Percentiles rank a stretch among this genome's conserved stretches.
Conservation (phyloP, 2,329 filamentous ascomycete species). For the Chaetothyriales sp. region DNA sequence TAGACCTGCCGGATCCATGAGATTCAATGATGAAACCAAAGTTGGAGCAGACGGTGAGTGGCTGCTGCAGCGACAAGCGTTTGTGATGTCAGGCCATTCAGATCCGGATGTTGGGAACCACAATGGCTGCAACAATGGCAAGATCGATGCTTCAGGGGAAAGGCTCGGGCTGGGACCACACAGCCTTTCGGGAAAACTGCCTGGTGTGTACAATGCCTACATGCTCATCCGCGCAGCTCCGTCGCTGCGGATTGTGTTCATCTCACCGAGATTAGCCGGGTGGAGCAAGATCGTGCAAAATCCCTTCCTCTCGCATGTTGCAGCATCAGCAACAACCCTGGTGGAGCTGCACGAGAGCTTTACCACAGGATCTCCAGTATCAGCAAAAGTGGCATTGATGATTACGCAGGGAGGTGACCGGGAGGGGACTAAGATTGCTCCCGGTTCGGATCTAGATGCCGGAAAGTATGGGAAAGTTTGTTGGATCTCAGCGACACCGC, state of each 20-base stretch:
- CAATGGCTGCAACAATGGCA: constrained; percentile 4
- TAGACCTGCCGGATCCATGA: constrained; percentile 11
- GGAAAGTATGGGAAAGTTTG: constrained; percentile 16
- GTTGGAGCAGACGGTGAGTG: constrained; percentile 6
- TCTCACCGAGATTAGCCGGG: constrained; percentile 20
- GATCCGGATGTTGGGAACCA: neutral
- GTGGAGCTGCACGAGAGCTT: constrained; percentile 27
- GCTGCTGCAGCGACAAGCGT: constrained; percentile 5
- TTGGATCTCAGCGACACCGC: constrained; percentile 32
- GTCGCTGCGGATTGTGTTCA: constrained; percentile 21
- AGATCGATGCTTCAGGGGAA: neutral
- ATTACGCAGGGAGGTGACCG: constrained; percentile 6
- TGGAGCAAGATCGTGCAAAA: constrained; percentile 23
- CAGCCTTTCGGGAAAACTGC: constrained; percentile 18
- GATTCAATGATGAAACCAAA: constrained; percentile 14
- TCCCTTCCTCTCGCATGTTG: constrained; percentile 30
- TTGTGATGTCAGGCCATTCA: constrained; percentile 6
- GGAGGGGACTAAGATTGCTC: constrained; percentile 8
- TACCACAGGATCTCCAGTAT: constrained; percentile 25
- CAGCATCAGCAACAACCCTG: constrained; percentile 24
- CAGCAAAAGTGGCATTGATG: constrained; percentile 30
- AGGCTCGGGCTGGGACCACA: constrained; percentile 10
- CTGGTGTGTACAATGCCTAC: constrained; percentile 21
- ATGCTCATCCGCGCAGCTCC: constrained; percentile 19
- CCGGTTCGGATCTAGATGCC: constrained; percentile 8